Conservation (phyloP, 164 flowering plant species). For the Berberis vulgaris region DNA sequence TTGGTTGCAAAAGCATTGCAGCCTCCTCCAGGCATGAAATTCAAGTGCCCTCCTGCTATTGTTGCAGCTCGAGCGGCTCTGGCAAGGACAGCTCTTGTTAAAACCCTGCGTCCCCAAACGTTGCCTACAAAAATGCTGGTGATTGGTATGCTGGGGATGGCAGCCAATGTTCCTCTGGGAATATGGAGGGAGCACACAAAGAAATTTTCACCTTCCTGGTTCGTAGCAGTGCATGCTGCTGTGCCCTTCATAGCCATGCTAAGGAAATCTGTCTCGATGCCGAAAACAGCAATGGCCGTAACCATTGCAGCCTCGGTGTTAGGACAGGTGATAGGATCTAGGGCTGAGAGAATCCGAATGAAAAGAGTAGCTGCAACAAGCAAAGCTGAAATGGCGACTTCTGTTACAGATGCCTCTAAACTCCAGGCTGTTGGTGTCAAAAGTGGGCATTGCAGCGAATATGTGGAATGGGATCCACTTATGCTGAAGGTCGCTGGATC, state of each 20-base stretch:
- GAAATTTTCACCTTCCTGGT: conserved; percentile 78
- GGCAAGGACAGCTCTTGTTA: conserved; percentile 62
- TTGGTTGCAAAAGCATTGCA: conserved; percentile 59
- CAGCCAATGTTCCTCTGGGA: conserved; percentile 72
- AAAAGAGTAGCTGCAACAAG: conserved; percentile 11
- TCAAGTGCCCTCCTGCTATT: conserved; percentile 69
- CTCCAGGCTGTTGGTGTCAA: conserved; percentile 18
- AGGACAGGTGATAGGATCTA: conserved; percentile 77
- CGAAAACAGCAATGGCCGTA: conserved; percentile 73
- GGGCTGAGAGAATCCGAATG: conserved; percentile 66
- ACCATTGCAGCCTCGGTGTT: conserved; percentile 70
- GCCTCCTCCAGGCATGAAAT: conserved; percentile 64
- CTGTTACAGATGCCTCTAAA: background rate
- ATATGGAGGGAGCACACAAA: conserved; percentile 79
- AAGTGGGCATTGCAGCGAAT: conserved; percentile 29
- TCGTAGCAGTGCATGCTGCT: conserved; percentile 83
- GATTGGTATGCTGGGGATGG: conserved; percentile 69
- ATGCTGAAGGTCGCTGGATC: conserved; percentile 24
- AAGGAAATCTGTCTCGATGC: conserved; percentile 56
- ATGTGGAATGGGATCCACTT: conserved; percentile 35
- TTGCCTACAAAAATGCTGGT: conserved; percentile 55
- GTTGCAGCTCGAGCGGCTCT: conserved; percentile 84
- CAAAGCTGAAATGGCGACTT: background rate
- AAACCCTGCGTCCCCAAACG: conserved; percentile 65
- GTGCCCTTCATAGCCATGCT: conserved; percentile 96